Conservation (phyloP, 2,329 filamentous ascomycete species). For the Onygenales sp. region DNA sequence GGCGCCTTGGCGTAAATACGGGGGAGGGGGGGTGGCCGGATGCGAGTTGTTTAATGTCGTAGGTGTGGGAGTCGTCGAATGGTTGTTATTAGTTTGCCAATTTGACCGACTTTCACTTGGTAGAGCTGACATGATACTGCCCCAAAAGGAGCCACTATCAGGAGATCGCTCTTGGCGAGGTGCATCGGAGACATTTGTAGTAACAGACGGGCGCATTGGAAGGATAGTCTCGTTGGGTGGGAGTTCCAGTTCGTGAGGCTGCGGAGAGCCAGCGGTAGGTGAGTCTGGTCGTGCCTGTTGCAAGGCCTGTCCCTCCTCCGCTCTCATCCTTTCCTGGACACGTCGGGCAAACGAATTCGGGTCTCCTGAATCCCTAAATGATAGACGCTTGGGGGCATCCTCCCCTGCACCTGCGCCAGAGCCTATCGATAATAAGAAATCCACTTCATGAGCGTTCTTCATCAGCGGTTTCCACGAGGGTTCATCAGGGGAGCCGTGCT, state of each 20-base stretch:
- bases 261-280: neutral
- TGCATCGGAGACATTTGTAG: neutral
- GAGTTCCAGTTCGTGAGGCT: neutral
- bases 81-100: neutral
- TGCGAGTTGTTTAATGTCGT: neutral
- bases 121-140: slow-evolving; percentile 8
- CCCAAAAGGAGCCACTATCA: slow-evolving; percentile 9
- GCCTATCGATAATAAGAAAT: slow-evolving; percentile 27
- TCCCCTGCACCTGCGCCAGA: slow-evolving; percentile 11
- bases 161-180: neutral
- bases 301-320: slow-evolving; percentile 42
- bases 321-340: slow-evolving; percentile 43
- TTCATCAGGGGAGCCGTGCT: slow-evolving; percentile 6
- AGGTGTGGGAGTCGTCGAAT: neutral
- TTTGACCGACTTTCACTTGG: slow-evolving; percentile 5
- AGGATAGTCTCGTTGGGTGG: slow-evolving; percentile 4
- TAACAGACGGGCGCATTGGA: slow-evolving; percentile 9
- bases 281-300: slow-evolving; percentile 19
- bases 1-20: slow-evolving; percentile 6
- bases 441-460: slow-evolving; percentile 26
- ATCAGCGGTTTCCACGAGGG: slow-evolving; percentile 21
- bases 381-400: slow-evolving; percentile 25
- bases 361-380: slow-evolving; percentile 28
- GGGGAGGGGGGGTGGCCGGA: slow-evolving; percentile 4
- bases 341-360: slow-evolving; percentile 38